phyloP scores from a whole-genome alignment of 768 basidiomycete species.

The Amanita exitialis region DNA sequence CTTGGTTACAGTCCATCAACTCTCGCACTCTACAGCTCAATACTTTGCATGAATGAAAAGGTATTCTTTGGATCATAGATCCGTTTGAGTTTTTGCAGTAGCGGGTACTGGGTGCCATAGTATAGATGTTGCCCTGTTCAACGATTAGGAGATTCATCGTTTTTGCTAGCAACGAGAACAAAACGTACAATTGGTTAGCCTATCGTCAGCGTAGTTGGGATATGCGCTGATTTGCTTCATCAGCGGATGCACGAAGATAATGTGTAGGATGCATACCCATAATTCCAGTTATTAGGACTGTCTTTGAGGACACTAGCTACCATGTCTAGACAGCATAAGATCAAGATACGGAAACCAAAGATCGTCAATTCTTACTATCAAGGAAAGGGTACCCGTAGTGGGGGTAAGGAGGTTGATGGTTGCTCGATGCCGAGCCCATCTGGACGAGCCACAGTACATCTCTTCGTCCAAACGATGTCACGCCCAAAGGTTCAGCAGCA shows the following conservation, averaged over 20 bases:
- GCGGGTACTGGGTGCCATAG: constrained; percentile 21
- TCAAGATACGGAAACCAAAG: neutral
- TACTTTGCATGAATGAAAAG: constrained; percentile 24
- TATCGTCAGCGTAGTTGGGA: constrained; percentile 29
- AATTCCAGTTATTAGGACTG: constrained; percentile 27
- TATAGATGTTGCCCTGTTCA: constrained; percentile 22
- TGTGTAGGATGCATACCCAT: constrained; percentile 24
- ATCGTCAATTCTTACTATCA: constrained; percentile 17
- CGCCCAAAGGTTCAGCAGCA: constrained; percentile 21
- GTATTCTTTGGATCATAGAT: constrained; percentile 24
- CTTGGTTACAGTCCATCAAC: too few relatives aligned
- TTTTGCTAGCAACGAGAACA: neutral
- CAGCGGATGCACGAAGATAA: constrained; percentile 22
- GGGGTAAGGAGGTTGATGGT: constrained; percentile 28
- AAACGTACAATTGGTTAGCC: constrained; percentile 19
- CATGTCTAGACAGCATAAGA: constrained; percentile 13
- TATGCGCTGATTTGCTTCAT: constrained; percentile 15
- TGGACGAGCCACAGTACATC: constrained; percentile 31
- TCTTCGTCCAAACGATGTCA: constrained; percentile 30
- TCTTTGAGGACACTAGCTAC: constrained; percentile 24
- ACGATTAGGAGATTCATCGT: neutral
- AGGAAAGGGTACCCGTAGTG: constrained; percentile 29
- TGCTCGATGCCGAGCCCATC: constrained; percentile 30
- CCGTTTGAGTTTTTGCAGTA: constrained; percentile 21
- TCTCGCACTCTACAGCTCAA: neutral